Conservation (phyloP, 2,329 filamentous ascomycete species). For the Arthrinium puccinioides region DNA sequence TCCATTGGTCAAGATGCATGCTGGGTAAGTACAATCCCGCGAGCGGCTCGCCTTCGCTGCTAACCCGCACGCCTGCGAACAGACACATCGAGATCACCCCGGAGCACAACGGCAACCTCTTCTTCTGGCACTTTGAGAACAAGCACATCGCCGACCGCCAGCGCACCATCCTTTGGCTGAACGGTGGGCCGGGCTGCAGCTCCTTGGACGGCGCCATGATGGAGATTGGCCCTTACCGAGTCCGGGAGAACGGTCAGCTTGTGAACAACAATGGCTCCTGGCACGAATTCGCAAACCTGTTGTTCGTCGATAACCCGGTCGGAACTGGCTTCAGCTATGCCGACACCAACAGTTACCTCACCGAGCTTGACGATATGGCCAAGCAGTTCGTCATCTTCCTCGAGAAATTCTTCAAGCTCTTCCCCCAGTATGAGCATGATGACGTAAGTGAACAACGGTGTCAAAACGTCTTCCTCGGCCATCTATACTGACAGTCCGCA, state of each 20-base stretch:
- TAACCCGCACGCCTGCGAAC: slow-evolving; percentile 3
- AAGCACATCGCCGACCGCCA: slow-evolving; percentile 88
- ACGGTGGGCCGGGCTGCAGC: slow-evolving; percentile 93
- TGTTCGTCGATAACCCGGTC: slow-evolving; percentile 96
- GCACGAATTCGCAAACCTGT: slow-evolving; percentile 94
- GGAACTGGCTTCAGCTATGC: slow-evolving; percentile 96
- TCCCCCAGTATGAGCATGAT: slow-evolving; percentile 85
- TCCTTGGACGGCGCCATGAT: slow-evolving; percentile 96
- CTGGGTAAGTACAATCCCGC: slow-evolving; percentile 58
- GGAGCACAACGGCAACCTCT: slow-evolving; percentile 83
- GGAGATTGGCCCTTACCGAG: slow-evolving; percentile 88
- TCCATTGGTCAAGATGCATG: slow-evolving; percentile 90
- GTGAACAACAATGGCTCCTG: slow-evolving; percentile 88
- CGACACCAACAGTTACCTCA: slow-evolving; percentile 78
- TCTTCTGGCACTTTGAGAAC: slow-evolving; percentile 98
- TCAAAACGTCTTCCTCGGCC: not conserved
- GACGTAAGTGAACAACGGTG: slow-evolving; percentile 86
- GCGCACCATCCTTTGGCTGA: slow-evolving; percentile 92
- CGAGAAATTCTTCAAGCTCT: slow-evolving; percentile 84
- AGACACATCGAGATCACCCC: slow-evolving; percentile 89
- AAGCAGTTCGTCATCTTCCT: slow-evolving; percentile 81
- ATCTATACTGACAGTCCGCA: not conserved
- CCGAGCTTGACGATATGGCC: slow-evolving; percentile 84
- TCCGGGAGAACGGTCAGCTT: slow-evolving; percentile 67
- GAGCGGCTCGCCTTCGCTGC: not conserved